Conservation (phyloP, 768 basidiomycete species). For the Hericium alpestre region DNA sequence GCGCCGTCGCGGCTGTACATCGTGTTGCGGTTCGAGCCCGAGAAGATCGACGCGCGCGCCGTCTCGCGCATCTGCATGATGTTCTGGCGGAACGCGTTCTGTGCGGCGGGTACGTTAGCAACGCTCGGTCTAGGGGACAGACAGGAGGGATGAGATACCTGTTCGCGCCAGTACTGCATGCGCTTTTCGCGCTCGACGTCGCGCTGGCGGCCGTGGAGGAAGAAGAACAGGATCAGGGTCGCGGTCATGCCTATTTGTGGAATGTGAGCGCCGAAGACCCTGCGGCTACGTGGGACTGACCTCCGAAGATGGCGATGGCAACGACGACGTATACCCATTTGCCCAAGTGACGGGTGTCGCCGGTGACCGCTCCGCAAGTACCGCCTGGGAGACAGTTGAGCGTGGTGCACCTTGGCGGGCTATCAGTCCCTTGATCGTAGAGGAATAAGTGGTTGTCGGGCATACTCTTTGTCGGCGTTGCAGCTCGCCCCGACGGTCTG, state of each 20-base stretch:
- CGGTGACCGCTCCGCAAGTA: constrained; percentile 52
- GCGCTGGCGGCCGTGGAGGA: constrained; percentile 62
- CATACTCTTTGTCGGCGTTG: constrained; percentile 47
- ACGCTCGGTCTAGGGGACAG: too few relatives aligned
- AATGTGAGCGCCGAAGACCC: not conserved
- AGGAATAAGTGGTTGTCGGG: not conserved
- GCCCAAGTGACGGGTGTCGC: constrained; percentile 51
- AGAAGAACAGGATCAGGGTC: constrained; percentile 57
- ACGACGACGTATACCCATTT: constrained; percentile 66
- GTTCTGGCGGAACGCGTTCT: constrained; percentile 76
- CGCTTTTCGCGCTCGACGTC: constrained; percentile 74
- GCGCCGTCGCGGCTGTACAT: constrained; percentile 28
- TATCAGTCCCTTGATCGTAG: constrained; percentile 30
- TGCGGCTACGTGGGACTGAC: constrained; percentile 24
- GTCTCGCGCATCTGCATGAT: constrained; percentile 71
- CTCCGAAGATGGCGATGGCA: constrained; percentile 58
- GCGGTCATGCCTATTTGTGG: constrained; percentile 54
- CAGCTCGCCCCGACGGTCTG: constrained; percentile 54
- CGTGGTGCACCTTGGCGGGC: constrained; percentile 47
- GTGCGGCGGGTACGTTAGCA: constrained; percentile 2
- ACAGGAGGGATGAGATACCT: too few relatives aligned
- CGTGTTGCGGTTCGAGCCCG: constrained; percentile 32
- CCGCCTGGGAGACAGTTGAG: constrained; percentile 60
- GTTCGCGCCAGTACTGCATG: constrained; percentile 84
- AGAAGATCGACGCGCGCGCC: constrained; percentile 58